A percentile compares a stretch with the other conserved stretches of the same genome.
Conservation (phyloP, 371 early-diverging fungal genomes). For the Phascolomyces articulosus region DNA sequence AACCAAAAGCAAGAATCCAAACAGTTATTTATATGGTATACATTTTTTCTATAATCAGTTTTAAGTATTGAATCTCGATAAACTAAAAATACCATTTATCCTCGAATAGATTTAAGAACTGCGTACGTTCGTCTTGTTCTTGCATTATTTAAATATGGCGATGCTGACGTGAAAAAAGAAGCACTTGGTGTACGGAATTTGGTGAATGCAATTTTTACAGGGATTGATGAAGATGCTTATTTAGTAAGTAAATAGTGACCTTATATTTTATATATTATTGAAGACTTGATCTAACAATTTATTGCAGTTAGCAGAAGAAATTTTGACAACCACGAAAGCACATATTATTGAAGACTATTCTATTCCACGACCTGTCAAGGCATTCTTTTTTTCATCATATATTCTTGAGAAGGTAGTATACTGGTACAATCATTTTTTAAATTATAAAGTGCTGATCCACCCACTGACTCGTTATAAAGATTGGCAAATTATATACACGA, state of each 20-base stretch:
- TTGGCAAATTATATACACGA: constrained; percentile 62
- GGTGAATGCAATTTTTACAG: constrained; percentile 66
- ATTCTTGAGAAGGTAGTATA: constrained; percentile 63
- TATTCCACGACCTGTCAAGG: constrained; percentile 59
- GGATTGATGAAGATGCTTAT: constrained; percentile 67
- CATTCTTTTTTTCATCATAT: constrained; percentile 67
- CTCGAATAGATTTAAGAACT: constrained; percentile 63
- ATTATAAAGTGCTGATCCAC: too few relatives aligned
- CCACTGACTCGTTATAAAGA: too few relatives aligned
- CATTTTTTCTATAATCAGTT: neutral
- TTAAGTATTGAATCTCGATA: too few relatives aligned
- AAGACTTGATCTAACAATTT: neutral
- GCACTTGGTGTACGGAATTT: constrained; percentile 72
- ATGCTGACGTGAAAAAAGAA: constrained; percentile 68
- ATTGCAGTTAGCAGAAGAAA: constrained; percentile 60
- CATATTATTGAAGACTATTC: constrained; percentile 67
- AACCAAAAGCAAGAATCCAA: constrained; percentile 42
- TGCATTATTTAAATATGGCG: constrained; percentile 76
- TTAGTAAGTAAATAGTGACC: constrained; percentile 36
- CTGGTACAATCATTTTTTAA: neutral
- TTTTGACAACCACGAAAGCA: constrained; percentile 59
- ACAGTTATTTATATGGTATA: constrained; percentile 47
- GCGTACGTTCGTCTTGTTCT: constrained; percentile 76
- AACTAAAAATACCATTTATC: too few relatives aligned
- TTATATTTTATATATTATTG: too few relatives aligned